Evolutionary conservation across 495 filamentous ascomycete species (phyloP), one percentile per base, ranked within the genome.

Genomic region (Letharia columbiana): DNA sequence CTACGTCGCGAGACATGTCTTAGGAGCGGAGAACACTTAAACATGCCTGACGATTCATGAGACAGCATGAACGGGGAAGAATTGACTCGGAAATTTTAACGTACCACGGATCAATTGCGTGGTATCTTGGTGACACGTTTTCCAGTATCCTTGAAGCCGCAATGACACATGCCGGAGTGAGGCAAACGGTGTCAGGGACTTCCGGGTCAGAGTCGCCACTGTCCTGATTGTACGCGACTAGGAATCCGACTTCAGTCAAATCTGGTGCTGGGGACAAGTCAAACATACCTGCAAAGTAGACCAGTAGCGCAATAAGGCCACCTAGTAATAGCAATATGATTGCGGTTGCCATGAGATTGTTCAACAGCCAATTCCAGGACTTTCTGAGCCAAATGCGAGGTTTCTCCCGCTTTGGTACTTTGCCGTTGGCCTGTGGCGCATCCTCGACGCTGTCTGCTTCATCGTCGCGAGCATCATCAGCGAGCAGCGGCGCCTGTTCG

Each of bases 71-170:
- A 28, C 23, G 23, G 23, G 23, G 23, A 28, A 28, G 23, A 28
- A 28, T 28, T 28, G 23, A 0, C 23, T 28, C 23, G 1, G 23
- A 28, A 28, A 1, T 28, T 28, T 0, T 28, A 28, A 28, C 23
- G 23, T 28, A 28, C 23, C 89, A 91, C 6, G 89, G 85, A 71
- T 91, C 86, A 50, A 90, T 75, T 1, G 83, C 68, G 63, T 80
- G 73, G 69, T 86, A 84, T 49, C 86, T 79, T n/a, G 88, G 84
- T 23, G 87, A 83, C 40, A 91, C 75, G 67, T 86, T 89, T 66
- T 84, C 82, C 11, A 91, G 79, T 42, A 90, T 83, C 62, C 85
- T 82, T 31, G 87, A 87, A 10, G 88, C 80, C 35, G 87, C 87
- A 63, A 88, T 84, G 17, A 91, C 77, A 73, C 89, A 91, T 68